A percentile compares a stretch with the other conserved stretches of the same genome.
Conservation (phyloP, 202 grass and related monocot species). For the Dendrocalamus latiflorus region DNA sequence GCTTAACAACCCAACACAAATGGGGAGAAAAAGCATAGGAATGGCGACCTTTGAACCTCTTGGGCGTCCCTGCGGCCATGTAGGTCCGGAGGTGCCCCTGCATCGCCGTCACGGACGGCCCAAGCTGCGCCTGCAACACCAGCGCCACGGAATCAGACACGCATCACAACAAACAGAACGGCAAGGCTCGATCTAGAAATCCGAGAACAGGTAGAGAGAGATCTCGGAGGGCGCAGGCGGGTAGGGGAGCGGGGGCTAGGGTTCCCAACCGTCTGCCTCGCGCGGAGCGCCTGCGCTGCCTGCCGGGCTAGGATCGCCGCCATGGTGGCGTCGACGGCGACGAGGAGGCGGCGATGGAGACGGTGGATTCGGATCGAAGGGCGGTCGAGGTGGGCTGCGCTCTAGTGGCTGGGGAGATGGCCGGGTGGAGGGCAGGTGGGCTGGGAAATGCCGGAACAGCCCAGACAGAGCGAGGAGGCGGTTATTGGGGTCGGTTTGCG, state of each 20-base stretch:
- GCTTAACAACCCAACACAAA: not conserved
- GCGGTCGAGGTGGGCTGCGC: slow-evolving; percentile 3
- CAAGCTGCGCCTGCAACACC: slow-evolving; percentile 39
- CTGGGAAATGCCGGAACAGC: not conserved
- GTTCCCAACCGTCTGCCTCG: slow-evolving; percentile 49
- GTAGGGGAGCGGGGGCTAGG: not conserved
- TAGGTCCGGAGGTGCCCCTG: slow-evolving; percentile 51
- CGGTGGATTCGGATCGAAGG: slow-evolving; percentile 13
- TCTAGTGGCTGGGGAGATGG: slow-evolving; percentile 6
- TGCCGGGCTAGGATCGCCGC: slow-evolving; percentile 69
- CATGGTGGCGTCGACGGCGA: slow-evolving; percentile 47
- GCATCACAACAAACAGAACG: not conserved
- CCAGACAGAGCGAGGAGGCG: not conserved
- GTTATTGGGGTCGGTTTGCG: not conserved
- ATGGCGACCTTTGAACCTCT: slow-evolving; percentile 48
- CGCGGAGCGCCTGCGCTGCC: slow-evolving; percentile 63
- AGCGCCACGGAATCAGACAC: not conserved
- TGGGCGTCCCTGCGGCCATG: slow-evolving; percentile 40
- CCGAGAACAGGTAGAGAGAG: not conserved
- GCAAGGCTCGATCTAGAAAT: slow-evolving; percentile 9
- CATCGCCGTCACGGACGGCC: slow-evolving; percentile 39
- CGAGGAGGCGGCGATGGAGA: slow-evolving; percentile 10
- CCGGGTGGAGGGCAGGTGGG: not conserved
- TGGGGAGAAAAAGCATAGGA: not conserved
- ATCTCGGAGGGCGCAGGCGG: slow-evolving; percentile 12